A percentile compares a stretch with the other conserved stretches of the same genome.
These are phyloP conservation scores for Gaultheria prostrata DNA, from an alignment of 148 eudicot genomes.

Conservation along the genomic window DNA sequence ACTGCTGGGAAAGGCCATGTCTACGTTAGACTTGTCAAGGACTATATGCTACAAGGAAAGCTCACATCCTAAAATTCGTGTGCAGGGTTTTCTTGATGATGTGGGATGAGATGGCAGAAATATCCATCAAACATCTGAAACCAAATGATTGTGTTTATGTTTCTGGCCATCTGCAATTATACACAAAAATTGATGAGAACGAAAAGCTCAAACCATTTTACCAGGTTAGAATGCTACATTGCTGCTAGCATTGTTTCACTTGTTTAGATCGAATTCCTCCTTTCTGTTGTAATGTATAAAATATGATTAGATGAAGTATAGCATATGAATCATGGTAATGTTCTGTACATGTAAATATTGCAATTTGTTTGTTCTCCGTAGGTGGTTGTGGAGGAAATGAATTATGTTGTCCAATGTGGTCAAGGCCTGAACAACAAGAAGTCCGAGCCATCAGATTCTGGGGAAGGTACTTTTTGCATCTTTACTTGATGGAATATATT, in stretches of 20 bases:
- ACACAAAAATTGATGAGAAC: constrained; percentile 25
- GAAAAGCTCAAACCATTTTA: constrained; percentile 29
- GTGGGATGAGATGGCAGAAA: constrained; percentile 61
- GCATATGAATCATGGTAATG: background rate
- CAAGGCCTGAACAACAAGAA: constrained; percentile 20
- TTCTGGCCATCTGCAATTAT: constrained; percentile 56
- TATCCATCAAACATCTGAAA: constrained; percentile 56
- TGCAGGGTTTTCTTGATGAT: constrained; percentile 55
- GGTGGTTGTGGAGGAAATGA: constrained; percentile 54
- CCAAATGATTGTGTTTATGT: constrained; percentile 60
- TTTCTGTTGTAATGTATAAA: background rate
- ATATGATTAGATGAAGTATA: background rate
- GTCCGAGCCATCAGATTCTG: constrained; percentile 22
- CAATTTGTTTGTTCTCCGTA: constrained; percentile 20
- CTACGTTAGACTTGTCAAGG: background rate
- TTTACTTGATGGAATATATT: constrained; percentile 7
- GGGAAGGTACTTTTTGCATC: constrained; percentile 26
- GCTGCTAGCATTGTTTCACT: background rate
- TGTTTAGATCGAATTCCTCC: background rate
- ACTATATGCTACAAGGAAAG: background rate
- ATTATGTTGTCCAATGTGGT: constrained; percentile 42
- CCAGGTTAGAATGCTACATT: constrained; percentile 37
- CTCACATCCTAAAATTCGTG: constrained; percentile 16
- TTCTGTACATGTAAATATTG: background rate
- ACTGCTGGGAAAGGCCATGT: background rate